Evolutionary conservation across 1,284 basidiomycete species (phyloP).

Genomic region (Thelephora terrestris): DNA sequence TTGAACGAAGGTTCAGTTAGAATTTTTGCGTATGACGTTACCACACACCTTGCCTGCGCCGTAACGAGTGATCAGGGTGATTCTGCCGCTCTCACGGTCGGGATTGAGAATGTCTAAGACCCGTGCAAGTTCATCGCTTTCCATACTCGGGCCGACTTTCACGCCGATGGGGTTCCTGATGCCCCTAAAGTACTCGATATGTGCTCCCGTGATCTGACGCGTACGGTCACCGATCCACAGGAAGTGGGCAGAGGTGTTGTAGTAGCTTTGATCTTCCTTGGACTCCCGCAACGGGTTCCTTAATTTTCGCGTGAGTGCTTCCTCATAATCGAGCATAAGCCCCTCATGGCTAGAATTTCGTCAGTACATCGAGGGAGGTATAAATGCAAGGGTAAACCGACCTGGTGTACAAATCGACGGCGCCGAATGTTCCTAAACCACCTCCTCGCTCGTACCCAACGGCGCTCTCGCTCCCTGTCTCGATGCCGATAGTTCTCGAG

Average conservation of each 20-base stretch:
- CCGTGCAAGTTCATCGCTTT: slow-evolving; percentile 67
- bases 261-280: slow-evolving; percentile 27
- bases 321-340: slow-evolving; percentile 88
- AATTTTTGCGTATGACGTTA: background rate
- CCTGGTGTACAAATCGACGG: slow-evolving; percentile 94
- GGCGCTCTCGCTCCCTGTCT: slow-evolving; percentile 37
- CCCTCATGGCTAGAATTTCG: slow-evolving; percentile 73
- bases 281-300: slow-evolving; percentile 23
- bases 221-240: slow-evolving; percentile 98
- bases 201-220: slow-evolving; percentile 86
- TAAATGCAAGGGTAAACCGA: slow-evolving; percentile 20
- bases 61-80: slow-evolving; percentile 91
- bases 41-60: slow-evolving; percentile 70
- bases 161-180: slow-evolving; percentile 95
- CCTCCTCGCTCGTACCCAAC: slow-evolving; percentile 56
- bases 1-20: slow-evolving; percentile 18
- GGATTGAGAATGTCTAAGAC: slow-evolving; percentile 87
- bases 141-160: slow-evolving; percentile 91
- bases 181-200: slow-evolving; percentile 92
- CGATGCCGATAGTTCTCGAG: slow-evolving; percentile 77
- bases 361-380: slow-evolving; percentile 3
- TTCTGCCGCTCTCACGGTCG: slow-evolving; percentile 68
- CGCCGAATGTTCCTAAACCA: slow-evolving; percentile 67
- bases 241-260: slow-evolving; percentile 89
- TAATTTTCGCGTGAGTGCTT: slow-evolving; percentile 76